phyloP scores from a whole-genome alignment of 1,139 yeast species.

The Fermentozyma sake region DNA sequence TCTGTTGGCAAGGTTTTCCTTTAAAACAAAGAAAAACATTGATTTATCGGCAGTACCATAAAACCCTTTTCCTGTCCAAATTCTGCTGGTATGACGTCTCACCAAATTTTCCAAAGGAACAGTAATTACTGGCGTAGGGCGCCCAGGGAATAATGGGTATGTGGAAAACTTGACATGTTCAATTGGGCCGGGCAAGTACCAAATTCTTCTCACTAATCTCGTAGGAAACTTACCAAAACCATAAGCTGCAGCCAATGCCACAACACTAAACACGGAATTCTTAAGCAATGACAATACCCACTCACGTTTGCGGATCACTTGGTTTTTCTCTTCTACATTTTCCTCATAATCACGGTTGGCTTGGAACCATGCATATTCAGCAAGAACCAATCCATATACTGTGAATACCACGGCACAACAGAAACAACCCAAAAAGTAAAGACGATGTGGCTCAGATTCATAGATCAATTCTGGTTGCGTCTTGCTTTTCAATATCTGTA shows the following conservation, averaged over 20 bases:
- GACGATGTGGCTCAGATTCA: constrained; percentile 78
- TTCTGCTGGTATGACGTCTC: constrained; percentile 59
- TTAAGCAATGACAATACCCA: constrained; percentile 29
- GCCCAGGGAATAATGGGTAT: constrained; percentile 72
- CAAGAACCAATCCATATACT: constrained; percentile 58
- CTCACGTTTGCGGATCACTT: constrained; percentile 32
- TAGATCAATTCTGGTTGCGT: constrained; percentile 69
- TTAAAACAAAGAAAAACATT: constrained; percentile 68
- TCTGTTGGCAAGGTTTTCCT: constrained; percentile 39
- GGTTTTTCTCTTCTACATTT: constrained; percentile 45
- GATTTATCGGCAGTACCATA: constrained; percentile 79
- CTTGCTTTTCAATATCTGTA: constrained; percentile 53
- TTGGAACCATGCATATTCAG: constrained; percentile 55
- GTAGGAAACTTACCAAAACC: constrained; percentile 55
- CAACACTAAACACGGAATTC: constrained; percentile 33
- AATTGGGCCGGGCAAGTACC: constrained; percentile 62
- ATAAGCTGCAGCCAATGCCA: constrained; percentile 41
- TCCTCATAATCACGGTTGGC: constrained; percentile 56
- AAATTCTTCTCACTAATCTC: constrained; percentile 67
- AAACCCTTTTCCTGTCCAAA: constrained; percentile 84
- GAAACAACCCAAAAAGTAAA: constrained; percentile 67
- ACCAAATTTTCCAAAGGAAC: constrained; percentile 54
- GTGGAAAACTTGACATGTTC: constrained; percentile 62
- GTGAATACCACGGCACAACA: constrained; percentile 66
- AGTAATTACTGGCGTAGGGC: constrained; percentile 71